Base-by-base conservation (phyloP, 192 early-diverging fungal genomes). In the Rhizophagus clarus region DNA sequence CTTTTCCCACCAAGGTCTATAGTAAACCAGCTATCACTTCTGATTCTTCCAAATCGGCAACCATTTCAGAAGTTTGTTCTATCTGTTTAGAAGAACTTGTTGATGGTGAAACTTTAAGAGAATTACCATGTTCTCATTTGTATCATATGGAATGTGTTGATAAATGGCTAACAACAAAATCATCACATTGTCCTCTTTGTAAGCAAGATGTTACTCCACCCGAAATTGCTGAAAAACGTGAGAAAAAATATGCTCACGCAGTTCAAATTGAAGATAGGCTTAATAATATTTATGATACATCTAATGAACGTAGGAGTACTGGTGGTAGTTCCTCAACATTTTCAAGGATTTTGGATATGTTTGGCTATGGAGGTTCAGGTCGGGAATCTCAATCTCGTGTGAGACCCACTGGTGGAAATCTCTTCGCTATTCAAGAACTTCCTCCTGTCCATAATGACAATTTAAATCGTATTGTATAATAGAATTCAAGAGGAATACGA, bases 71-170 rank as follows among this genome's bases (percentile, higher is more conserved):
- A 20, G 76, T 81, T 2, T 86, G 85, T 61, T 81, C 85, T n/a
- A 82, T 86, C 47, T 86, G 85, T 69, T 47, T 86, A 29, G 85
- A 86, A 20, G 83, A 86, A 49, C 84, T 84, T 77, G 20, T n/a
- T 42, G 70, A 81, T 3, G 85, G 85, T 22, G 85, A 86, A 34
- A 71, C 74, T 26, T 64, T 86, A 20, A 80, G 85, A 8, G 62
- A 60, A 1, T 67, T 86, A 60, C 85, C 85, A 47, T 86, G 85
- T 24, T 72, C 79, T 4, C 85, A 86, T 73, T 74, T 80, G 9
- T 86, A 80, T 62, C 85, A 86, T 66, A 80, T 80, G 34, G 83
- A 86, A 34, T 86, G 85, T 71, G 81, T 86, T 4, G 85, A 81
- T 83, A 79, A 81, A 77, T 86, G 85, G 85, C 80, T 86, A 9